These are phyloP conservation scores for Phytophthora pseudosyringae DNA, from an alignment of 352 stramenopile species.

Conservation along the genomic window DNA sequence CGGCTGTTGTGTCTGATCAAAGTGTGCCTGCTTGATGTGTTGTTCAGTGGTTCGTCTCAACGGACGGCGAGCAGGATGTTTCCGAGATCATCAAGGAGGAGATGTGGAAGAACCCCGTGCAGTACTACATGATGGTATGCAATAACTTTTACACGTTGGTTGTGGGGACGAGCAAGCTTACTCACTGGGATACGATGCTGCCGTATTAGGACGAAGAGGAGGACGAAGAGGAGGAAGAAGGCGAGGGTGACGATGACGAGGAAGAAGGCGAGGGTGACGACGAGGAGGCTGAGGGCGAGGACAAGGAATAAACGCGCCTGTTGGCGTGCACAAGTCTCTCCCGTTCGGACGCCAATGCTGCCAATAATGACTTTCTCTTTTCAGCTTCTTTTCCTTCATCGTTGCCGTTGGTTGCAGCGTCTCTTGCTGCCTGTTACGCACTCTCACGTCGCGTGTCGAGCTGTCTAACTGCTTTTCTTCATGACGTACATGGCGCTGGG, in stretches of 20 bases:
- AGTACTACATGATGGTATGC: constrained; percentile 55
- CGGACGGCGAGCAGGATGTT: constrained; percentile 61
- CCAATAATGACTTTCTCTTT: constrained; percentile 31
- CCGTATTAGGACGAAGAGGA: constrained; percentile 50
- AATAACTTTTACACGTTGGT: constrained; percentile 3
- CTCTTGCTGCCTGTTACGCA: neutral
- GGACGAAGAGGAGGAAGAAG: constrained; percentile 48
- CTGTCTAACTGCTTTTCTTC: constrained; percentile 45
- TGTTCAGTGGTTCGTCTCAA: constrained; percentile 61
- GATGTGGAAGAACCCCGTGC: constrained; percentile 75
- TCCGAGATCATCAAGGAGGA: constrained; percentile 86
- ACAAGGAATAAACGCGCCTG: constrained; percentile 36
- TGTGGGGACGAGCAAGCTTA: neutral
- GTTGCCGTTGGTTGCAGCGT: neutral
- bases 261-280: constrained; percentile 39
- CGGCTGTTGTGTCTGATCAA: constrained; percentile 3
- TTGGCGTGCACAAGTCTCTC: constrained; percentile 2
- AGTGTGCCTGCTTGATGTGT: neutral
- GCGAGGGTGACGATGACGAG: constrained; percentile 19
- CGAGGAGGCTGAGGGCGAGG: constrained; percentile 27
- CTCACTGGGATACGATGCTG: constrained; percentile 12
- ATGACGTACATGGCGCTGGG: constrained; percentile 80
- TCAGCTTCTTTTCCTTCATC: constrained; percentile 2
- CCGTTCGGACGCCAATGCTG: neutral
- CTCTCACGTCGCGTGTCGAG: neutral